Evolutionary conservation across 805 yeast species (phyloP), one percentile per base, ranked within the genome.

Genomic region (Candida ovalis): DNA sequence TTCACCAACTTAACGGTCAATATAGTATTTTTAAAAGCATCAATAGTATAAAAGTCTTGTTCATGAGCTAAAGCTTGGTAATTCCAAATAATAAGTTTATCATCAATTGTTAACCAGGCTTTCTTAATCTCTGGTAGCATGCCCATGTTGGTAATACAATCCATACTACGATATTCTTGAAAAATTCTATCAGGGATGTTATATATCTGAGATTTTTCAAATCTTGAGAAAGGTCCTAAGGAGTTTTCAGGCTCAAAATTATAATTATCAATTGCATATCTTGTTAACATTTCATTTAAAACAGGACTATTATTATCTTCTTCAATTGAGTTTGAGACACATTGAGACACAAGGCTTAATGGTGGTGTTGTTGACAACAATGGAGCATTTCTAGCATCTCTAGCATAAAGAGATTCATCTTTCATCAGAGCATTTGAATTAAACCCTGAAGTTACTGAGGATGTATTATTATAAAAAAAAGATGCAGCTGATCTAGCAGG

Each of bases 21-120:
- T 43, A 94, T 88, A 1, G 94, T 79, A 56, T 87, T 88, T 46
- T 80, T 76, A 52, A 90, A 77, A 54, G 86, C 95, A 62, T 89
- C 97, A 44, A 92, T 86, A 8, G 89, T 81, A 57, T 83, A 82
- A 60, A 82, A 87, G 50, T 86, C 92, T 24, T 75, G 66, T 21
- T 78, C 76, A 13, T 60, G 55, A 48, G 77, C 78, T 8, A 69
- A 59, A 1, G 62, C 59, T 41, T 52, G 52, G 61, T 84, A 81
- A 64, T 90, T 85, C 98, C 98, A 94, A 22, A 95, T 74, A 30
- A 86, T 78, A 58, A 92, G 72, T 58, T 86, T 85, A 62, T 85
- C 84, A 60, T 89, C 97, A 28, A 84, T 80, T 3, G 86, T 81
- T 28, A 92, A 76, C 97, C 97, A 94, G 13, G 91, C 81, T 50